Evolutionary conservation across 805 yeast genomes (phyloP), one percentile per base, ranked within the genome.

Genomic region (Yamadazyma laniorum): DNA sequence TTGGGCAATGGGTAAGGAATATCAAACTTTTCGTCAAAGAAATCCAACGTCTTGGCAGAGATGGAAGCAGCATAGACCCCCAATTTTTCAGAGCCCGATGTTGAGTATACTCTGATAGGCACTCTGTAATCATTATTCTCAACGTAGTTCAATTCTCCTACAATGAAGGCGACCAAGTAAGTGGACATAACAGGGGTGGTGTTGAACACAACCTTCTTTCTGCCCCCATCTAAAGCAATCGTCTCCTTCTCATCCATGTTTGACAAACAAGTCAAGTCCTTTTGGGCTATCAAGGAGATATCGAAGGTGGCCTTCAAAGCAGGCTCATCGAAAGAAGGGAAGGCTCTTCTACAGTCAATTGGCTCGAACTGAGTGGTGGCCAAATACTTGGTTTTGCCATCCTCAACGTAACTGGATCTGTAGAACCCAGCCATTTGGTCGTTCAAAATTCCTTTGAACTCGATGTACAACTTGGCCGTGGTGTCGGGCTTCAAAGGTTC

Each of bases 281-380:
- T 65, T 47, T 72, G 72, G 33, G 84, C 75, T 42, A 82, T 69
- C 56, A 85, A 68, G 26, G 80, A 65, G 42, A 85, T 68, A 40
- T 79, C 82, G 53, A 82, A 85, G 35, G 79, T 70, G 17, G 93
- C 87, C 65, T 85, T 85, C 43, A 82, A 72, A 40, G 85, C 78
- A 16, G 95, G 95, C 28, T 40, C 43, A 61, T 85, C 95, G 52
- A 81, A 83, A 55, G 85, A 84, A 23, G 95, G 95, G 72, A 85
- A 85, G 7, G 93, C 93, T 52, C 88, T 75, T 52, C 95, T 79
- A 50, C 91, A 86, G 56, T 85, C 93, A 15, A 91, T 82, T 17
- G 95, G 81, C 65, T 85, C 95, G 78, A 85, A 81, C 63, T 85
- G 95, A 31, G 95, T 84, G 32, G 90, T 81, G 30, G 88, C 86